These are phyloP conservation scores for Rhizophagus prolifer DNA, from an alignment of 192 early-diverging fungal genomes.

Conservation along the genomic window DNA sequence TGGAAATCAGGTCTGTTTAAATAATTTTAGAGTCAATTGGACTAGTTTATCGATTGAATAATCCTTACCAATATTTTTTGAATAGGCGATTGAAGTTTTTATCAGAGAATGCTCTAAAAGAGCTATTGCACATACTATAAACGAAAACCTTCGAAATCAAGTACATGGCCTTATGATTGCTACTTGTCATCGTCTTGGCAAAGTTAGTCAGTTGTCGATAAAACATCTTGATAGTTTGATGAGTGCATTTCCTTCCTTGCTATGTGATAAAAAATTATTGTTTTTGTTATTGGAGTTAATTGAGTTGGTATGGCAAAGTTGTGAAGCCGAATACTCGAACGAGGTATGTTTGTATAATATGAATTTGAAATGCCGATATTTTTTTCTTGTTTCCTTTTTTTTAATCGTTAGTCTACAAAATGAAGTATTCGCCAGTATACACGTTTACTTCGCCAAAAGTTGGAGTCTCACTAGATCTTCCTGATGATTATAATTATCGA, in stretches of 20 bases:
- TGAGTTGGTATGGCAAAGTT: conserved; percentile 75
- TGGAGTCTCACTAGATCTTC: conserved; percentile 64
- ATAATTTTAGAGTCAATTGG: background rate
- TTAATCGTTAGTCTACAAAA: background rate
- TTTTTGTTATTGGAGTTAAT: conserved; percentile 81
- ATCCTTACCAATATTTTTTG: background rate
- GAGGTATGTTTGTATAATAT: conserved; percentile 41
- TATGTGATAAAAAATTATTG: conserved; percentile 72
- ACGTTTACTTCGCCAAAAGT: conserved; percentile 63
- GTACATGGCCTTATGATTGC: conserved; percentile 63
- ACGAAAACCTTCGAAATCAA: conserved; percentile 53
- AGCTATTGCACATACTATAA: conserved; percentile 48
- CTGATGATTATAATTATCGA: conserved; percentile 73
- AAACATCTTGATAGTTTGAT: conserved; percentile 64
- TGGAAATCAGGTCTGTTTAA: conserved; percentile 53
- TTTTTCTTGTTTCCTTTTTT: conserved; percentile 19
- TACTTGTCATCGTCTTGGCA: conserved; percentile 67
- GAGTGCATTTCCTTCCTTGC: conserved; percentile 65
- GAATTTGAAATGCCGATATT: background rate
- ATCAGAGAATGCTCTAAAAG: conserved; percentile 51
- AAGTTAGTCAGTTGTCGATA: conserved; percentile 65
- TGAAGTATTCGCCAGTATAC: conserved; percentile 66
- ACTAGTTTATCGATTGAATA: background rate
- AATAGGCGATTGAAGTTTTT: conserved; percentile 47
- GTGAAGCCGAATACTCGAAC: conserved; percentile 74